Base-by-base conservation (phyloP, 805 yeast genomes). In the Scheffersomyces amazonensis region DNA sequence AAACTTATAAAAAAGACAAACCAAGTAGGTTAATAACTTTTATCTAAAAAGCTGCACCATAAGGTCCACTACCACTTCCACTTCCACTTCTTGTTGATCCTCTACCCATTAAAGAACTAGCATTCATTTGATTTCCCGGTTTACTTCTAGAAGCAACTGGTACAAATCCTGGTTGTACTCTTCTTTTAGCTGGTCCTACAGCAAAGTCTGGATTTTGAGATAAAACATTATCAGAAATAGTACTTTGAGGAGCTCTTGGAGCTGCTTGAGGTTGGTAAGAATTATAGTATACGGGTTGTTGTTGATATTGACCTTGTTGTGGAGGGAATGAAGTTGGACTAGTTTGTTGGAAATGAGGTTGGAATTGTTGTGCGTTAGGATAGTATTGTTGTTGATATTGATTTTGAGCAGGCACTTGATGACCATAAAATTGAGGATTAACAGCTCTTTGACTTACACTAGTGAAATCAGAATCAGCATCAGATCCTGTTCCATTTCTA, bases 381-480 rank as follows among this genome's bases (percentile, higher is more conserved):
- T 42, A 37, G 10, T 27, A 27, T 50, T 52, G 56, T 20, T 30
- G 46, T 24, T 44, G 54, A 16, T 35, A 28, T 11, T 33, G 22
- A 15, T 32, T 24, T 12, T 29, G 32, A 10, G 35, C 23, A 24
- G 39, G 21, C 16, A 33, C 43, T 21, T 38, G 46, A 22, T 22
- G 35, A 25, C 31, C 34, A 32, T 25, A 70, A 47, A 76, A 80
- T 19, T 66, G 60, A 13, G 84, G 86, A 50, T 84, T 84, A 12
- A 79, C 71, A 19, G 81, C 89, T 54, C 91, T 69, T 59, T 84
- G 91, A 6, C 90, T 82, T 2, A 85, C 86, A 36, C 88, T 80
- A 1, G 93, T 84, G 58, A 85, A 82, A 51, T 81, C 83, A 1
- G 91, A 83, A 33, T 70, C 78, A 22, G 54, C 54, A 43, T 68